These are phyloP conservation scores for Ophidiomyces ophidiicola DNA, from an alignment of 2,329 filamentous ascomycete species.

Conservation along the genomic window DNA sequence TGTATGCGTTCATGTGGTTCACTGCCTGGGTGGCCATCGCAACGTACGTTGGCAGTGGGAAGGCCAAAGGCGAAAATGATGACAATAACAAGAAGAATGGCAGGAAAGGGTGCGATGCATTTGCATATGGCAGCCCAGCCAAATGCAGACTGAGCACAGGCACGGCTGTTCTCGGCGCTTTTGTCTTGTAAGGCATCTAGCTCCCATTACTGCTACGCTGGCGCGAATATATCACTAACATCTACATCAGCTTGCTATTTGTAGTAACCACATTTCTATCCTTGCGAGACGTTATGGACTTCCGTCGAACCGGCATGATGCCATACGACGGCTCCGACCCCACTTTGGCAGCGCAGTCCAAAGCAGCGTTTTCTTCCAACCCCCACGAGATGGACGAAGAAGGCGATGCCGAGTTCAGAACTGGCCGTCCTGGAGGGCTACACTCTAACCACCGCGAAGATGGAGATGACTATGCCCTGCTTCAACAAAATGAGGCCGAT, in stretches of 20 bases:
- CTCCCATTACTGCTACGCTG: constrained; percentile 2
- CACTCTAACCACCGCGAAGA: constrained; percentile 34
- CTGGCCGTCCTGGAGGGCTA: constrained; percentile 26
- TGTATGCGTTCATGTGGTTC: constrained; percentile 48
- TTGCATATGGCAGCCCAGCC: constrained; percentile 41
- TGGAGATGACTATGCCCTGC: constrained; percentile 41
- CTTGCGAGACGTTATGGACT: constrained; percentile 44
- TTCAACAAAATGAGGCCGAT: constrained; percentile 38
- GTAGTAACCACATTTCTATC: constrained; percentile 41
- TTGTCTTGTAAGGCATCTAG: constrained; percentile 41
- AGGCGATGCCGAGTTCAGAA: constrained; percentile 29
- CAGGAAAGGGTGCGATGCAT: constrained; percentile 42
- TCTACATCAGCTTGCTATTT: constrained; percentile 40
- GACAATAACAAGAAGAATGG: constrained; percentile 31
- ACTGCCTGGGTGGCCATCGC: constrained; percentile 46
- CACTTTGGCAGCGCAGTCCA: constrained; percentile 39
- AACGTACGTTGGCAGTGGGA: constrained; percentile 44
- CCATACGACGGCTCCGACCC: constrained; percentile 36
- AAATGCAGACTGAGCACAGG: constrained; percentile 48
- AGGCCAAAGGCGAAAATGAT: constrained; percentile 36
- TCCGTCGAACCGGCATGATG: constrained; percentile 45
- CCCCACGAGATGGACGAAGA: constrained; percentile 37
- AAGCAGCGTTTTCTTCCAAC: constrained; percentile 38
- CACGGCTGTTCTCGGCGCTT: constrained; percentile 44
- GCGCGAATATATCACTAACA: background rate